phyloP scores from a whole-genome alignment of 306 rosid species.

The Trifolium dubium region DNA sequence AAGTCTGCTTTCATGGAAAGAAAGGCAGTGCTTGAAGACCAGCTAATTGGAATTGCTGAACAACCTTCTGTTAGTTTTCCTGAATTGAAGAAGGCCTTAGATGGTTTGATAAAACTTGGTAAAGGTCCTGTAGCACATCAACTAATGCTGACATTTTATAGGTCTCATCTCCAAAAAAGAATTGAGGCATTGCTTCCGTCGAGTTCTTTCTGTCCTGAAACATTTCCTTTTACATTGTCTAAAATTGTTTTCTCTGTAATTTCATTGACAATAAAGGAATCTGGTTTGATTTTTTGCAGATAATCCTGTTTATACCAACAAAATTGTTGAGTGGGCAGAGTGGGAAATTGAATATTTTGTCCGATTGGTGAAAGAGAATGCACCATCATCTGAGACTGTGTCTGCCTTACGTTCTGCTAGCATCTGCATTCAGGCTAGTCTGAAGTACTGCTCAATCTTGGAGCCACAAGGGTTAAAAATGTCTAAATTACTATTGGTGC shows the following conservation, averaged over 20 bases:
- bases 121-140: slow-evolving; percentile 90
- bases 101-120: slow-evolving; percentile 79
- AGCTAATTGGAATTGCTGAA: slow-evolving; percentile 64
- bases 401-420: slow-evolving; percentile 84
- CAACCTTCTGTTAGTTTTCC: slow-evolving; percentile 66
- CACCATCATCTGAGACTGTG: slow-evolving; percentile 77
- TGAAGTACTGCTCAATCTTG: slow-evolving; percentile 74
- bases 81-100: slow-evolving; percentile 76
- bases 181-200: slow-evolving; percentile 79
- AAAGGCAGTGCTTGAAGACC: slow-evolving; percentile 72
- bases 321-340: slow-evolving; percentile 98
- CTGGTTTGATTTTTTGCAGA: slow-evolving; percentile 88
- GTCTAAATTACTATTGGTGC: slow-evolving; percentile 83
- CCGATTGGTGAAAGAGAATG: slow-evolving; percentile 84
- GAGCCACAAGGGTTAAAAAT: slow-evolving; percentile 87
- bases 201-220: slow-evolving; percentile 76
- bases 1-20: slow-evolving; percentile 67
- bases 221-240: slow-evolving; percentile 79
- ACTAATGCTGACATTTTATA: slow-evolving; percentile 64
- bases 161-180: slow-evolving; percentile 75
- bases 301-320: slow-evolving; percentile 82
- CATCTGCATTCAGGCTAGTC: slow-evolving; percentile 85
- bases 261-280: slow-evolving; percentile 71
- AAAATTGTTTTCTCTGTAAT: slow-evolving; percentile 81
- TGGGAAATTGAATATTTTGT: slow-evolving; percentile 92